Percentiles rank a stretch among this genome's conserved stretches.
These are phyloP conservation scores for Leishmania braziliensis DNA, from an alignment of 208 protist genomes.

Conservation along the genomic window DNA sequence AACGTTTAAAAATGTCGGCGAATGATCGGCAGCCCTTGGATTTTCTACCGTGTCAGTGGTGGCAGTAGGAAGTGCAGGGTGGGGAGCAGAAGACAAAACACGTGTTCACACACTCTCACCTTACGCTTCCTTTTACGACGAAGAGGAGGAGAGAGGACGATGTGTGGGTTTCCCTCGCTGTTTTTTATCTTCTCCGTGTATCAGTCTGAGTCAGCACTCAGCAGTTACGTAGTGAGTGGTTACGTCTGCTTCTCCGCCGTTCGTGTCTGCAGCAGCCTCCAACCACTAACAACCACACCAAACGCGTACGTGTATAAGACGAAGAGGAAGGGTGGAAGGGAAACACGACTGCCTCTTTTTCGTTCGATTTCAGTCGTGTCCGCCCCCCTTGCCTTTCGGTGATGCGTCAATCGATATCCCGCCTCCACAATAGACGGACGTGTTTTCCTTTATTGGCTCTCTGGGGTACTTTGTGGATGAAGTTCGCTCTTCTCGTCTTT, in stretches of 20 bases:
- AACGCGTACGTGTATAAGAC: background rate
- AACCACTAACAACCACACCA: background rate
- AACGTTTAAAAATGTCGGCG: background rate
- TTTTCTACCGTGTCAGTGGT: background rate
- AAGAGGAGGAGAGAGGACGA: background rate
- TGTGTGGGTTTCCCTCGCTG: background rate
- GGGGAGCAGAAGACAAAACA: background rate
- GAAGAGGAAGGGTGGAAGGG: background rate
- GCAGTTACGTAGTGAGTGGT: background rate
- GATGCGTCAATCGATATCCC: background rate
- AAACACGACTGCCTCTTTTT: background rate
- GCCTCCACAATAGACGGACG: background rate
- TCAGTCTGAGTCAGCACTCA: background rate
- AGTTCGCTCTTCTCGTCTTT: constrained; percentile 4
- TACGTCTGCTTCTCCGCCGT: background rate
- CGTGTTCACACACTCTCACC: background rate
- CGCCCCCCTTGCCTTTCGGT: background rate
- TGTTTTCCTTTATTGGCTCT: background rate
- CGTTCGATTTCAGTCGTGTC: background rate
- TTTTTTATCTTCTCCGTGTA: background rate
- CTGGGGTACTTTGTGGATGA: background rate
- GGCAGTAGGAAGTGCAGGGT: background rate
- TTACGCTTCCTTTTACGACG: constrained; percentile 1
- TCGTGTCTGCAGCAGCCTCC: background rate
- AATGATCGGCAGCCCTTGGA: background rate